Conservation (phyloP, 73 alveolate genomes). For the Paramecium sexaurelia region DNA sequence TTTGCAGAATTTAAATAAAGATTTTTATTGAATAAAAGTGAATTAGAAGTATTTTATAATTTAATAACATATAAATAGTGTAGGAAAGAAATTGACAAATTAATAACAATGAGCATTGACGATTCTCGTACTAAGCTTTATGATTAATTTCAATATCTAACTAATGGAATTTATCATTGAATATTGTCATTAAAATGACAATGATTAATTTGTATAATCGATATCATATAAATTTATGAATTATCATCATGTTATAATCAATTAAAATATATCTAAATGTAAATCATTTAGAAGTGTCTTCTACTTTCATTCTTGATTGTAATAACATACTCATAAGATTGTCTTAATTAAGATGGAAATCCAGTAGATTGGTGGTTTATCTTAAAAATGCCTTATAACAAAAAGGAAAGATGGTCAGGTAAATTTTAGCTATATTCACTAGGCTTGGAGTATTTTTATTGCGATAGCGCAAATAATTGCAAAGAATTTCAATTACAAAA, state of each 20-base stretch:
- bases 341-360: neutral
- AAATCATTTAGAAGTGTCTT: neutral
- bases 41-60: neutral
- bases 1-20: slow-evolving; percentile 43
- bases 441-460: slow-evolving; percentile 24
- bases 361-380: slow-evolving; percentile 41
- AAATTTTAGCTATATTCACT: neutral
- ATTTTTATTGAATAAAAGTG: neutral
- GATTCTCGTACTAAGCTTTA: slow-evolving; percentile 31
- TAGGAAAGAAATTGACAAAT: slow-evolving; percentile 34
- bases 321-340: neutral
- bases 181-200: neutral
- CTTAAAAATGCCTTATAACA: neutral
- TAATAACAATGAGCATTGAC: slow-evolving; percentile 26
- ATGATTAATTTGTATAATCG: neutral
- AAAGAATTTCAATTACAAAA: neutral
- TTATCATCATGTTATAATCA: neutral
- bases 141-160: slow-evolving; percentile 57
- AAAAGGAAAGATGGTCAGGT: neutral
- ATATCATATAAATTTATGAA: neutral
- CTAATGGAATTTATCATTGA: slow-evolving; percentile 64
- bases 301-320: neutral
- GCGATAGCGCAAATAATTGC: neutral
- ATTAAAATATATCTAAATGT: neutral
- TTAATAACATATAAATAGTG: neutral